These are phyloP conservation scores for Teunomyces panamensis DNA, from an alignment of 805 yeast genomes.

Conservation along the genomic window DNA sequence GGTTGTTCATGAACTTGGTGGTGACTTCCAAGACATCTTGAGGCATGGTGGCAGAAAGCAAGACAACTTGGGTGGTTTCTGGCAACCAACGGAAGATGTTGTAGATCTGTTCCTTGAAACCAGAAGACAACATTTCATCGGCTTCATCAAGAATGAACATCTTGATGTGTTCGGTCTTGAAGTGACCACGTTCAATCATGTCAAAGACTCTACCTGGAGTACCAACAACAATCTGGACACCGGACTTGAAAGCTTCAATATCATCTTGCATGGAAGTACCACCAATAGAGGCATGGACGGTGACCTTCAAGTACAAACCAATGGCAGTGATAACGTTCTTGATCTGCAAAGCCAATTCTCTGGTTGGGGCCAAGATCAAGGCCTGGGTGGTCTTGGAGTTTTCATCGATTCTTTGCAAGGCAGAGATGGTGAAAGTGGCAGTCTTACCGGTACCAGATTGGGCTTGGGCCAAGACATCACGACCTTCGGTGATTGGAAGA, in stretches of 20 bases:
- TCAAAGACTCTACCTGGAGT: constrained; percentile 96
- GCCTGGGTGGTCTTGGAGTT: constrained; percentile 79
- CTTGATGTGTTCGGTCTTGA: constrained; percentile 73
- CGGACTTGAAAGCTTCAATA: constrained; percentile 66
- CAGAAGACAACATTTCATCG: constrained; percentile 88
- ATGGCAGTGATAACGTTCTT: constrained; percentile 81
- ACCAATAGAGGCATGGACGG: constrained; percentile 90
- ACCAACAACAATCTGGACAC: constrained; percentile 91
- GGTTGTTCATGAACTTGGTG: constrained; percentile 86
- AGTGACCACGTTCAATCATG: constrained; percentile 79
- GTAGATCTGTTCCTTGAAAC: constrained; percentile 93
- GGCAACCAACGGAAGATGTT: constrained; percentile 87
- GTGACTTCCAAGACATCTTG: constrained; percentile 89
- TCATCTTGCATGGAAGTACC: constrained; percentile 86
- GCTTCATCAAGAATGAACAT: constrained; percentile 95
- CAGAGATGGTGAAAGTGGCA: constrained; percentile 94
- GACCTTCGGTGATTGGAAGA: constrained; percentile 87
- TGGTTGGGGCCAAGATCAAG: constrained; percentile 87
- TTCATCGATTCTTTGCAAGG: constrained; percentile 81
- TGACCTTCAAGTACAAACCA: constrained; percentile 84
- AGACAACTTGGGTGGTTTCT: constrained; percentile 83
- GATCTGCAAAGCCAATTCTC: constrained; percentile 94
- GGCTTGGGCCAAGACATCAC: constrained; percentile 97
- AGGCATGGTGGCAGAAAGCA: constrained; percentile 93
- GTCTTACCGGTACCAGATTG: constrained; percentile 99